Evolutionary conservation across 768 basidiomycete species (phyloP).

Genomic region (Tremella yokohamensis): DNA sequence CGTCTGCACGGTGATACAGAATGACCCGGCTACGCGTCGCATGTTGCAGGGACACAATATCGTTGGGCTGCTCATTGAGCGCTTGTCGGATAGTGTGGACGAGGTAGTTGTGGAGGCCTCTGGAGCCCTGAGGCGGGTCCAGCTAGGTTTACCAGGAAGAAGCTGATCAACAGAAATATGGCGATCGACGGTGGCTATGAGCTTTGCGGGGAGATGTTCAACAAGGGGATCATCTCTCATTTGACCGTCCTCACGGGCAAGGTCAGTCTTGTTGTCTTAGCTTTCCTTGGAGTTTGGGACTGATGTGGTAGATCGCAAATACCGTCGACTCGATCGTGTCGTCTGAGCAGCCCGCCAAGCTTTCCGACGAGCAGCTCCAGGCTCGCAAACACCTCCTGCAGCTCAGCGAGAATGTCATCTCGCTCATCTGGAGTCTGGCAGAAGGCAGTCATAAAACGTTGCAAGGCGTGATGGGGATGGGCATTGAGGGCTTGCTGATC

Average conservation of each 20-base stretch:
- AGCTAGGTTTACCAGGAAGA: slow-evolving; percentile 1
- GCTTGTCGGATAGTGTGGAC: slow-evolving; percentile 84
- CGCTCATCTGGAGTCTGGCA: slow-evolving; percentile 90
- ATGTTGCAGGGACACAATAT: slow-evolving; percentile 87
- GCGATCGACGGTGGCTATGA: slow-evolving; percentile 94
- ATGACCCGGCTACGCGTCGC: slow-evolving; percentile 85
- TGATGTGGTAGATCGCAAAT: slow-evolving; percentile 63
- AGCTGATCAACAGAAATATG: slow-evolving; percentile 62
- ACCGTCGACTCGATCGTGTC: slow-evolving; percentile 63
- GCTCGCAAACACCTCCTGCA: slow-evolving; percentile 74
- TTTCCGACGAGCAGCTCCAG: slow-evolving; percentile 62
- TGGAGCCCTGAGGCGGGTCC: slow-evolving; percentile 74
- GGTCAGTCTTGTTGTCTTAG: slow-evolving; percentile 15
- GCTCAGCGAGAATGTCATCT: slow-evolving; percentile 88
- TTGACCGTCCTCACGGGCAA: slow-evolving; percentile 35
- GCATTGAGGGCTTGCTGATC: slow-evolving; percentile 77
- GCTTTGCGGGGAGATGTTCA: slow-evolving; percentile 94
- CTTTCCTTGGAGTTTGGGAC: not conserved
- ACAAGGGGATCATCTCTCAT: slow-evolving; percentile 79
- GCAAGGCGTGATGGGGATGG: slow-evolving; percentile 75
- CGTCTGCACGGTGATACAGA: slow-evolving; percentile 90
- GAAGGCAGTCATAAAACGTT: slow-evolving; percentile 81
- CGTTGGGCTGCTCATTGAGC: slow-evolving; percentile 76
- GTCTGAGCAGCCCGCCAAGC: slow-evolving; percentile 44
- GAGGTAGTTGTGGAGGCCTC: slow-evolving; percentile 86